phyloP scores from a whole-genome alignment of 495 filamentous ascomycete genomes.

The Aspergillus mulundensis region DNA sequence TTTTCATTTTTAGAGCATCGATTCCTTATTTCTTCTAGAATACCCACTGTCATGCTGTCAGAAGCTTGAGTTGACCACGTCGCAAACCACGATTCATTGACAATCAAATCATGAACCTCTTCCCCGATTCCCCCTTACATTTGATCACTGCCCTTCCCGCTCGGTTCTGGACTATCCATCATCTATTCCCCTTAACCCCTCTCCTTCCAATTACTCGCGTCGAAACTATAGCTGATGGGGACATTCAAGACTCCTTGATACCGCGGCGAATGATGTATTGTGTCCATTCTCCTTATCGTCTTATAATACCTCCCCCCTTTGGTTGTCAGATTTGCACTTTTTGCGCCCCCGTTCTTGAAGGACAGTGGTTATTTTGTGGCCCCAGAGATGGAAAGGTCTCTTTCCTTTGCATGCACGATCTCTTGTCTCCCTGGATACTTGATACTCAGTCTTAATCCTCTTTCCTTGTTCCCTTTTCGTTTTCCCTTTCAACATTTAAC shows the following conservation, averaged over 20 bases:
- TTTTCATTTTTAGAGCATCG: constrained; percentile 34
- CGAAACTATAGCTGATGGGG: constrained; percentile 2
- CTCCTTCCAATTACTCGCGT: constrained; percentile 7
- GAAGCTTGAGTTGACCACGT: neutral
- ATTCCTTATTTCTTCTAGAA: constrained; percentile 47
- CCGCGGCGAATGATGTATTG: constrained; percentile 23
- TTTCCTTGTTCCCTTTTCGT: constrained; percentile 10
- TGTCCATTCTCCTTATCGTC: constrained; percentile 15
- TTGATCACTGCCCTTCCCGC: neutral
- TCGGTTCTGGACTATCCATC: neutral
- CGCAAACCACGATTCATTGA: neutral
- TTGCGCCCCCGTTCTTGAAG: neutral
- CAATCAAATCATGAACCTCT: neutral
- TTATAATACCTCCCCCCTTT: constrained; percentile 19
- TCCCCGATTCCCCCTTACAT: constrained; percentile 2
- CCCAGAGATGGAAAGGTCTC: constrained; percentile 20
- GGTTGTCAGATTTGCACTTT: constrained; percentile 15
- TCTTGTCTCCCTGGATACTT: constrained; percentile 27
- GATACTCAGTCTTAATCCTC: constrained; percentile 20
- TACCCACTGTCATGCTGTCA: neutral
- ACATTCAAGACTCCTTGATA: constrained; percentile 2
- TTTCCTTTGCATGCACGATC: constrained; percentile 14
- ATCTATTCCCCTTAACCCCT: neutral
- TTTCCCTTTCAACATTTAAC: constrained; percentile 6
- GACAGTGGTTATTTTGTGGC: constrained; percentile 10